Evolutionary conservation across 257 asterid genomes (phyloP), one percentile per base, ranked within the genome.

Genomic region (Salvia hispanica): DNA sequence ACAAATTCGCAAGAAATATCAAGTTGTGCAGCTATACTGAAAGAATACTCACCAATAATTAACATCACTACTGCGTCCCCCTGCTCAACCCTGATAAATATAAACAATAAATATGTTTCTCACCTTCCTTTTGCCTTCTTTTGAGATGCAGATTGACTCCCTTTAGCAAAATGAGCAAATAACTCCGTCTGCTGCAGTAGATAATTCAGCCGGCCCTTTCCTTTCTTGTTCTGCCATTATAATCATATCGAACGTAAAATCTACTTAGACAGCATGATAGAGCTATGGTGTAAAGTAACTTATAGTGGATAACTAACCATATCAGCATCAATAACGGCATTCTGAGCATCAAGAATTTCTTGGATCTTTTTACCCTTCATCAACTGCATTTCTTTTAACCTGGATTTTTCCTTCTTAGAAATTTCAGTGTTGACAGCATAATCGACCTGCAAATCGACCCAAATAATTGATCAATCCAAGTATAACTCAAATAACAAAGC

Each of bases 131-230:
- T 91, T n/a, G 54, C 62, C 90, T 87, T 93, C 85, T 87, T 90
- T 74, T 73, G 82, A 40, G 97, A 65, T 42, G 84, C 69, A 67
- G 96, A 65, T 58, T 82, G 91, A 42, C 84, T 93, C 18, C 95
- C 86, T 78, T 94, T 94, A 33, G 99, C 99, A 82, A 94, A 94
- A 81, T 94, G 99, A 57, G 98, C 88, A 91, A 94, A 94, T 59
- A 94, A 72, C 78, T 94, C 99, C 2, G 99, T 94, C 77, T 94
- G 99, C 91, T 88, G 90, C 79, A 94, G 84, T 63, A 94, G 95
- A 83, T 84, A 94, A 56, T 86, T 87, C 69, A 94, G 75, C 18
- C 98, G 91, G 25, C 99, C 99, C 78, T 91, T 87, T 68, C 99
- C 99, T 80, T 71, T 89, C 77, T 83, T 94, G 82, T 86, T 91